Conservation (phyloP, 2,329 filamentous ascomycete species). For the Trematosphaeria pertusa region DNA sequence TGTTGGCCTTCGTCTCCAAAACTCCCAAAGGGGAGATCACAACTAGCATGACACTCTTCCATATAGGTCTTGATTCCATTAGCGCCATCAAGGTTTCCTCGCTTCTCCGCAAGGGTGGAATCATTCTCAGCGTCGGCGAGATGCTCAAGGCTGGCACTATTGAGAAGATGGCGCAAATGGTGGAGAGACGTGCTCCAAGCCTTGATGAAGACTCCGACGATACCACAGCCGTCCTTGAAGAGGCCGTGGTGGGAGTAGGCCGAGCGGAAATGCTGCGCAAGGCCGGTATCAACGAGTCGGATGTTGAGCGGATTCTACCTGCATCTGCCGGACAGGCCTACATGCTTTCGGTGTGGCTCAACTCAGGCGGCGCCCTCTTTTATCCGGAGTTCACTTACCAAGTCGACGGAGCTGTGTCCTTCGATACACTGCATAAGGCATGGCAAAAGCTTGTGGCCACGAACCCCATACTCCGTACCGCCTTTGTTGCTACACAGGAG, state of each 20-base stretch:
- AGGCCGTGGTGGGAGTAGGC: slow-evolving; percentile 50
- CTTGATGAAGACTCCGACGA: slow-evolving; percentile 3
- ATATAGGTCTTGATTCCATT: slow-evolving; percentile 90
- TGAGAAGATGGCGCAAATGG: slow-evolving; percentile 63
- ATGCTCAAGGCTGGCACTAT: slow-evolving; percentile 73
- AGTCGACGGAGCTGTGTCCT: slow-evolving; percentile 51
- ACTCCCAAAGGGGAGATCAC: slow-evolving; percentile 65
- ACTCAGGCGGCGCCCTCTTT: slow-evolving; percentile 70
- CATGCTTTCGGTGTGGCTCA: slow-evolving; percentile 80
- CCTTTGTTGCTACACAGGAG: slow-evolving; percentile 63
- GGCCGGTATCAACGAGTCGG: slow-evolving; percentile 50
- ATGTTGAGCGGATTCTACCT: slow-evolving; percentile 68
- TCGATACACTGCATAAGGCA: slow-evolving; percentile 58
- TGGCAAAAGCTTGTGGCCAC: slow-evolving; percentile 67
- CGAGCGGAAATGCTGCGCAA: slow-evolving; percentile 46
- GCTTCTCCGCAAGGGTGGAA: slow-evolving; percentile 68
- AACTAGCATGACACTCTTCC: slow-evolving; percentile 72
- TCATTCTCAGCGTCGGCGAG: slow-evolving; percentile 72
- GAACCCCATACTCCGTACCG: slow-evolving; percentile 72
- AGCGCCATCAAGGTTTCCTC: slow-evolving; percentile 84
- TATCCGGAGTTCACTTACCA: slow-evolving; percentile 74
- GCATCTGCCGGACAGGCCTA: slow-evolving; percentile 80
- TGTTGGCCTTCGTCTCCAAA: slow-evolving; percentile 65
- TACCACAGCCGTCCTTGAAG: slow-evolving; percentile 9
- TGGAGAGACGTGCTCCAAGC: slow-evolving; percentile 22